Evolutionary conservation across 2,329 filamentous ascomycete genomes (phyloP).

Genomic region (Fusarium dimerum): DNA sequence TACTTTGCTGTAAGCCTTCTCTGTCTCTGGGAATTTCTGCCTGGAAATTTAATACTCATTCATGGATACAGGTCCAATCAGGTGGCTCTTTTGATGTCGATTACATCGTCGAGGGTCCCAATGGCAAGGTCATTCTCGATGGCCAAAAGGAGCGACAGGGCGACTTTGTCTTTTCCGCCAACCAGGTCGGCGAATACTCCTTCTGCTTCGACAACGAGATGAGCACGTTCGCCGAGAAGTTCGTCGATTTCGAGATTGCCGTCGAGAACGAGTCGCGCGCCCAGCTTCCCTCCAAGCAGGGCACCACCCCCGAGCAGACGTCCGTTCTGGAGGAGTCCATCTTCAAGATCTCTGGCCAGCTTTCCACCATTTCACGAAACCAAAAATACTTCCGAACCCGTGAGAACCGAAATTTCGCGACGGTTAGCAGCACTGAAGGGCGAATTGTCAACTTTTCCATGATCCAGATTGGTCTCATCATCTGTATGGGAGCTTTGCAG

Average conservation of each 20-base stretch:
- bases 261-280: conserved; percentile 89
- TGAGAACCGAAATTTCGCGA: conserved; percentile 99
- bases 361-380: conserved; percentile 93
- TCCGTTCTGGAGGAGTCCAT: conserved; percentile 88
- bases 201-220: conserved; percentile 99
- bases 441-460: conserved; percentile 97
- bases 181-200: conserved; percentile 82
- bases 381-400: conserved; percentile 99
- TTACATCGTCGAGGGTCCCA: conserved; percentile 82
- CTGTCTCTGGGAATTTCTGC: neutral
- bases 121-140: conserved; percentile 77
- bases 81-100: conserved; percentile 97
- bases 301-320: conserved; percentile 85
- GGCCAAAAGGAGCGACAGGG: conserved; percentile 92
- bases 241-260: conserved; percentile 96
- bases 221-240: conserved; percentile 96
- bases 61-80: conserved; percentile 78
- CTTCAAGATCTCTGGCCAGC: conserved; percentile 88
- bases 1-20: conserved; percentile 84
- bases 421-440: conserved; percentile 91
- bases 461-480: conserved; percentile 87
- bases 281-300: conserved; percentile 83
- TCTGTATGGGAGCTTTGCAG: conserved; percentile 93
- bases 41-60: conserved; percentile 12
- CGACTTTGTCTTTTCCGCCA: conserved; percentile 96